Evolutionary conservation across 768 basidiomycete species (phyloP).

Genomic region (Lentinula edodes): DNA sequence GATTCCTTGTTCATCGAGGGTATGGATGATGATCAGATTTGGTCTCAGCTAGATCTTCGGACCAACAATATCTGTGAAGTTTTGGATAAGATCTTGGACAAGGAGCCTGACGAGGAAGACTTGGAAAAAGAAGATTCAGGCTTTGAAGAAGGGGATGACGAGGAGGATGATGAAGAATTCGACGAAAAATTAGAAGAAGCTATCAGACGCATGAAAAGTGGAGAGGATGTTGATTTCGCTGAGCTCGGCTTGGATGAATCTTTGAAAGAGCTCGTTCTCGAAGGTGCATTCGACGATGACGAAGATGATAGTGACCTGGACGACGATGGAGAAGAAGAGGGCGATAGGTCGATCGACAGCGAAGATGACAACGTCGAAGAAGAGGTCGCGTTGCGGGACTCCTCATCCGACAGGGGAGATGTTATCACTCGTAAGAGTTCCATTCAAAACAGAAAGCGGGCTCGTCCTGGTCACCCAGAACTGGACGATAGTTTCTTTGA

Average conservation of each 20-base stretch:
- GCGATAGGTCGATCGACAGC: constrained; percentile 21
- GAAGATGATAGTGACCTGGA: constrained; percentile 12
- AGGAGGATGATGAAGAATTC: constrained; percentile 22
- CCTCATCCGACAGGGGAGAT: constrained; percentile 25
- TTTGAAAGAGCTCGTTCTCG: constrained; percentile 25
- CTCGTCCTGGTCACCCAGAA: constrained; percentile 25
- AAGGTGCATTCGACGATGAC: constrained; percentile 16
- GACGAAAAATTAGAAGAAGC: constrained; percentile 25
- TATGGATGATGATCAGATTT: constrained; percentile 84
- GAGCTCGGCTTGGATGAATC: constrained; percentile 22
- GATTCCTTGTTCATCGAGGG: constrained; percentile 68
- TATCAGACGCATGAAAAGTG: constrained; percentile 19
- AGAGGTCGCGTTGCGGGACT: constrained; percentile 28
- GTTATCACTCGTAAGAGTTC: constrained; percentile 15
- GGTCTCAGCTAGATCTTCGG: constrained; percentile 90
- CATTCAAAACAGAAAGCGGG: constrained; percentile 18
- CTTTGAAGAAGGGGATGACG: constrained; percentile 23
- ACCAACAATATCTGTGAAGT: constrained; percentile 64
- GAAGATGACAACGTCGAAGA: constrained; percentile 18
- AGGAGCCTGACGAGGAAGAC: constrained; percentile 28
- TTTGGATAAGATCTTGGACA: constrained; percentile 58
- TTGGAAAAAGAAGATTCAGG: constrained; percentile 23
- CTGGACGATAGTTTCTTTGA: constrained; percentile 92
- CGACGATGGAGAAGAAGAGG: constrained; percentile 22
- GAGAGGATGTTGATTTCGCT: constrained; percentile 27